Base-by-base conservation (phyloP, 768 basidiomycete genomes). In the Psilocybe azurescens region DNA sequence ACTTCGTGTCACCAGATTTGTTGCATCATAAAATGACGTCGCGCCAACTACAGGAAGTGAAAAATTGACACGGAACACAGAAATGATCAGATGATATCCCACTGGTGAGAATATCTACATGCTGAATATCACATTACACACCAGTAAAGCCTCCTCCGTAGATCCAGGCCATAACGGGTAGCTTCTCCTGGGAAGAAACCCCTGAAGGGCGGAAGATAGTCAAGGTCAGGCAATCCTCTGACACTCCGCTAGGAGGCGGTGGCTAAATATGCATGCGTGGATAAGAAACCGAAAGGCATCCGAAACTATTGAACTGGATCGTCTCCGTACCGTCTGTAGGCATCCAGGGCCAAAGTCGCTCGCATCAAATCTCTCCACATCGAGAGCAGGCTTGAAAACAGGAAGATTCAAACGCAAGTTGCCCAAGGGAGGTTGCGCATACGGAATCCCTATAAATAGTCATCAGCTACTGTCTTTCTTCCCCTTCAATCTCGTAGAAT, bases 151-250 rank as follows among this genome's bases (percentile, higher is more conserved):
- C 69, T 9, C 59, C 65, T 14, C 69, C 71, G 7, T 62, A 60
- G 7, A 56, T 38, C 44, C 52, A 54, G 62, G 73, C 61, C 60
- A 79, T 75, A 24, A 81, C 73, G 7, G 80, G 78, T 2, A 81
- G 63, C 33, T 67, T 69, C 2, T 70, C 68, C 33, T 65, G 58
- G 1, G 64, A 1, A 9, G 49, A 18, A 8, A 69, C 56, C 7
- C 78, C 76, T 0, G 78, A 73, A 1, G 86, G 86, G n/a, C 83
- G 75, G 56, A 83, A 83, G 7, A 88, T 69, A 65, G 86, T 86
- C 54, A 87, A 72, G 18, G 83, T 84, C 51, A 88, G 72, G 65
- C 85, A 87, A 63, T 87, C 85, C 67, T 88, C 86, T 18, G 83
- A 83, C 38, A 69, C 75, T 44, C 33, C 33, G 0, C 33, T 36